phyloP scores from a whole-genome alignment of 116 monocot species.

The Papilionanthe hybrid region DNA sequence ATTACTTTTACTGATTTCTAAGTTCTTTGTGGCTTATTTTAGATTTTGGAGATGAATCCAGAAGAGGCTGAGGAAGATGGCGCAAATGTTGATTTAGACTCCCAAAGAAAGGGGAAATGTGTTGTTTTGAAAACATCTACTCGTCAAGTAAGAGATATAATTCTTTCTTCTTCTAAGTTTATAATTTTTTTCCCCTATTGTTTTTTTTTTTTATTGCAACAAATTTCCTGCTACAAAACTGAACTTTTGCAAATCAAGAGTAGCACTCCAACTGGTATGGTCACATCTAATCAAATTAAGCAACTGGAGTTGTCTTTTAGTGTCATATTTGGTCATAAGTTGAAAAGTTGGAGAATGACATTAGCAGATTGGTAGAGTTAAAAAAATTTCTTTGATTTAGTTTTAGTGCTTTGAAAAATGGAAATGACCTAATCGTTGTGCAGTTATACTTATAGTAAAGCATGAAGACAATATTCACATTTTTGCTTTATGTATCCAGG shows the following conservation, averaged over 20 bases:
- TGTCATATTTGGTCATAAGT: background rate
- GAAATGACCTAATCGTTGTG: background rate
- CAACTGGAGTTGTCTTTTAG: background rate
- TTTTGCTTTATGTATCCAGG: background rate
- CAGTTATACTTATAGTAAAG: background rate
- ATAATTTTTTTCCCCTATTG: background rate
- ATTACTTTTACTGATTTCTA: background rate
- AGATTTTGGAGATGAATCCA: slow-evolving; percentile 99
- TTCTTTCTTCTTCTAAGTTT: background rate
- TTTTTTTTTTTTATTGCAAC: background rate
- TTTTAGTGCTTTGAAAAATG: background rate
- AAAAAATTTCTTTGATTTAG: background rate
- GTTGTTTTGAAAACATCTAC: slow-evolving; percentile 97
- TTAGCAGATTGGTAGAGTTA: background rate
- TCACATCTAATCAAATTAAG: background rate
- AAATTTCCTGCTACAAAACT: no score
- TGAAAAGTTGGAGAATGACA: background rate
- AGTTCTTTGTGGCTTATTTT: background rate
- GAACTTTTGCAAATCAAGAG: no score
- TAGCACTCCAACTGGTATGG: background rate
- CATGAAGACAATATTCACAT: background rate
- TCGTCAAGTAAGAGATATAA: slow-evolving; percentile 56
- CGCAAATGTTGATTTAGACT: slow-evolving; percentile 90
- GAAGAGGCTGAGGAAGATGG: slow-evolving; percentile 99
- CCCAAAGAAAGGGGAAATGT: slow-evolving; percentile 93